phyloP scores from a whole-genome alignment of 2,329 filamentous ascomycete genomes.

The Lachnellula occidentalis region DNA sequence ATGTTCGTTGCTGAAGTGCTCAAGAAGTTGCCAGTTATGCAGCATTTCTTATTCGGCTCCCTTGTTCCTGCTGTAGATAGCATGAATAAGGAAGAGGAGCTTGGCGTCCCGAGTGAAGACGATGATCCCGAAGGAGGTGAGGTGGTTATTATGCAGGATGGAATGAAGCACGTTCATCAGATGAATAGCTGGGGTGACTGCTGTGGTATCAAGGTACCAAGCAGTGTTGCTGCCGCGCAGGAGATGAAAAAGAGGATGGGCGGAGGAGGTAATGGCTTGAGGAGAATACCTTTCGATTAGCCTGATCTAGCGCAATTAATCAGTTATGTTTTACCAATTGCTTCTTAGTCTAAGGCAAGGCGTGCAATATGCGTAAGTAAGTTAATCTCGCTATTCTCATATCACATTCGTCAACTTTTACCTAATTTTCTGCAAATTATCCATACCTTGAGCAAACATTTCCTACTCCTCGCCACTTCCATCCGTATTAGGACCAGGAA shows the following conservation, averaged over 20 bases:
- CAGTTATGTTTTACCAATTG: neutral
- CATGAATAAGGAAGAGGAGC: constrained; percentile 65
- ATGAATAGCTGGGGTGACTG: constrained; percentile 85
- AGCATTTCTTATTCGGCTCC: constrained; percentile 92
- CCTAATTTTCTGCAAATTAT: neutral
- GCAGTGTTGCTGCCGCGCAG: constrained; percentile 82
- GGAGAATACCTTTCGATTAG: constrained; percentile 78
- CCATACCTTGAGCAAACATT: neutral
- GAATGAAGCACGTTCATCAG: constrained; percentile 66
- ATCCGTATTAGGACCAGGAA: neutral
- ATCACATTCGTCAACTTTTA: neutral
- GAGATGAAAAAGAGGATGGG: constrained; percentile 74
- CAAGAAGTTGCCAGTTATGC: constrained; percentile 93
- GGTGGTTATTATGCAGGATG: constrained; percentile 59
- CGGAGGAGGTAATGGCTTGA: constrained; percentile 52
- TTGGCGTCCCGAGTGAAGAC: constrained; percentile 41
- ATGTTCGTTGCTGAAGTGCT: constrained; percentile 96
- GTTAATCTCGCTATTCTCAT: neutral
- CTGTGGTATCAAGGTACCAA: constrained; percentile 96
- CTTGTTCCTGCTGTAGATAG: constrained; percentile 73
- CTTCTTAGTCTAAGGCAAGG: neutral
- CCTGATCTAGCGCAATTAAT: neutral
- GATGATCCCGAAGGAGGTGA: constrained; percentile 50
- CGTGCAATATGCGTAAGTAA: neutral
- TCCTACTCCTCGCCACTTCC: neutral